phyloP scores from a whole-genome alignment of 805 yeast genomes.

The Candida sakaeoensis region DNA sequence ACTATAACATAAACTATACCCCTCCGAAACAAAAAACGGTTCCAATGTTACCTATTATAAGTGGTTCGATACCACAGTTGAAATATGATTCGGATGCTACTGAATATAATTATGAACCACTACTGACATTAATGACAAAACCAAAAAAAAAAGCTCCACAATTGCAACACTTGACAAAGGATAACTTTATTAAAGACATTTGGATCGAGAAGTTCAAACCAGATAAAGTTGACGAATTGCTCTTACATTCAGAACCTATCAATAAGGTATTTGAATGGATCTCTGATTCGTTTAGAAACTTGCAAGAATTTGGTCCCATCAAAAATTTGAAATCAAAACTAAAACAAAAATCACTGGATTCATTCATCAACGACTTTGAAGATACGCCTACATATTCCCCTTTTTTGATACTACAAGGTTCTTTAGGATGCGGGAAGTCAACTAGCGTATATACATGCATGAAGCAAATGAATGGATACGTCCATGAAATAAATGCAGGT shows the following conservation, averaged over 20 bases:
- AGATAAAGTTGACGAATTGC: slow-evolving; percentile 24
- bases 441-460: slow-evolving; percentile 67
- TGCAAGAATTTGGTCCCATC: slow-evolving; percentile 18
- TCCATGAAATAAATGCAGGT: slow-evolving; percentile 79
- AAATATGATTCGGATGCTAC: too few relatives aligned
- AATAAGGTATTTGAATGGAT: slow-evolving; percentile 37
- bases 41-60: too few relatives aligned
- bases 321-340: slow-evolving; percentile 21
- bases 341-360: slow-evolving; percentile 26
- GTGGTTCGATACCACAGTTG: background rate
- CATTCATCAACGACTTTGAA: slow-evolving; percentile 38
- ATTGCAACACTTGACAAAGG: background rate
- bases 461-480: slow-evolving; percentile 59
- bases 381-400: slow-evolving; percentile 51
- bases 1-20: slow-evolving; percentile 4
- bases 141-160: background rate
- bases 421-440: slow-evolving; percentile 75
- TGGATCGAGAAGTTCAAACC: slow-evolving; percentile 50
- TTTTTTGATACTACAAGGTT: slow-evolving; percentile 64
- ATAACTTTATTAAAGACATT: slow-evolving; percentile 3
- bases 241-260: slow-evolving; percentile 25
- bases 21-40: background rate
- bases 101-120: background rate
- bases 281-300: slow-evolving; percentile 30
- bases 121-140: background rate